phyloP scores from a whole-genome alignment of 176 grass and related monocot species.

The Aegilops umbellulata region DNA sequence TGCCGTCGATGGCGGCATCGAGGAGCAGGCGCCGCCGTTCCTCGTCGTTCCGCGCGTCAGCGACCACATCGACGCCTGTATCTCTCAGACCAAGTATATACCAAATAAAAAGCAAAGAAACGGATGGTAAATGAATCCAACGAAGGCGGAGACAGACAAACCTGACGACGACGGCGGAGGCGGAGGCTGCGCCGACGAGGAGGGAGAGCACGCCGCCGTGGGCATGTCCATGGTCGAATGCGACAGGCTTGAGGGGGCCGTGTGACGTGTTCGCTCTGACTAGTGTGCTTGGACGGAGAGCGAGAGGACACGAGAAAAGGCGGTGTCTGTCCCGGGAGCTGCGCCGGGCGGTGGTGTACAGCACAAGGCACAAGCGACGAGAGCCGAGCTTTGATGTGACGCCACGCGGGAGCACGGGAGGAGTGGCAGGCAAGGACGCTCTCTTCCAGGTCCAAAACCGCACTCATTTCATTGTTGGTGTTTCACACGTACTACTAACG shows the following conservation, averaged over 20 bases:
- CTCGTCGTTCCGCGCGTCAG: not conserved
- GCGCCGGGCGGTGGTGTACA: not conserved
- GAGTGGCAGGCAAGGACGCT: not conserved
- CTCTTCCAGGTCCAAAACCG: not conserved
- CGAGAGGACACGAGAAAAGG: not conserved
- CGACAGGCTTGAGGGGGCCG: too few species aligned
- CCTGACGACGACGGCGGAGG: not conserved
- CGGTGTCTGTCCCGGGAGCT: not conserved
- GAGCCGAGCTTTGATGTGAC: not conserved
- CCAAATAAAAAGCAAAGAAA: not conserved
- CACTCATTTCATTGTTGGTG: not conserved
- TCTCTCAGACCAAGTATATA: not conserved
- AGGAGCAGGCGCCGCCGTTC: not conserved
- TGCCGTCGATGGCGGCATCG: constrained; percentile 4
- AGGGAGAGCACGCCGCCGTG: not conserved
- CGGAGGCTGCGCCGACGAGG: not conserved
- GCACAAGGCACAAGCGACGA: too few species aligned
- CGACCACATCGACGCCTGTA: not conserved
- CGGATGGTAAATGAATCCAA: not conserved
- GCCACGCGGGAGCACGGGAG: not conserved
- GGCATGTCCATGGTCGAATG: not conserved
- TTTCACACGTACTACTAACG: not conserved
- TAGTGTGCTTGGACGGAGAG: not conserved
- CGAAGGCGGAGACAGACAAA: not conserved
- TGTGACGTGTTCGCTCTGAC: not conserved